Evolutionary conservation across 2,329 filamentous ascomycete species (phyloP), one percentile per base, ranked within the genome.

Genomic region (Claviceps fusiformis): DNA sequence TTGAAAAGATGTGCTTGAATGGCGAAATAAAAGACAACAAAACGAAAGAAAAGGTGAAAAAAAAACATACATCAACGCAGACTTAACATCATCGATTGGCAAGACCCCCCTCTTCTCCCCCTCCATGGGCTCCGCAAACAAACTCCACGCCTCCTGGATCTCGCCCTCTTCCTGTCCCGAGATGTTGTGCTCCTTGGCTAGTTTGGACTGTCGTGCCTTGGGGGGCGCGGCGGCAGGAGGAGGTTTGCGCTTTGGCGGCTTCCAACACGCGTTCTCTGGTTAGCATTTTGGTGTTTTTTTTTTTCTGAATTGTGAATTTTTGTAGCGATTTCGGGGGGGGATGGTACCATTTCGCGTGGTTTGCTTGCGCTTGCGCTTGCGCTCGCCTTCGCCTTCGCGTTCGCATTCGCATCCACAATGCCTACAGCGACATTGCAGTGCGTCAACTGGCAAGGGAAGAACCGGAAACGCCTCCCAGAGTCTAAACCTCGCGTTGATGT

Each of bases 151-250:
- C 70, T 96, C 91, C 64, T 82, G 84, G 66, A 98, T 95, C 72
- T 96, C 90, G 62, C 80, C 79, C 72, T 97, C 92, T 71, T 96
- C 86, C 60, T 86, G 82, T 45, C 84, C 86, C 15, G 82, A 85
- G 65, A 97, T 82, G 68, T 90, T 85, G 77, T 96, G 84, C 66
- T 95, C 89, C 72, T 91, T 92, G 35, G 92, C 92, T 63, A 96
- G 87, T 69, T 90, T 95, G 57, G 91, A 95, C 64, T 82, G 83
- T 59, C 87, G 86, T 53, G 64, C 59, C 66, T 66, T 73, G 54
- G 67, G 61, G 61, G 57, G 65, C 55, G 31, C 31, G 52, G 59
- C 48, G 35, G 65, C 56, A 53, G 67, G 65, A 50, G 68, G 58
- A 24, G 70, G 62, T 63, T 76, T 78, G 62, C 78, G 77, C 67